These are phyloP conservation scores for Vitis hybrid DNA, from an alignment of 177 flowering plant species.

Conservation along the genomic window DNA sequence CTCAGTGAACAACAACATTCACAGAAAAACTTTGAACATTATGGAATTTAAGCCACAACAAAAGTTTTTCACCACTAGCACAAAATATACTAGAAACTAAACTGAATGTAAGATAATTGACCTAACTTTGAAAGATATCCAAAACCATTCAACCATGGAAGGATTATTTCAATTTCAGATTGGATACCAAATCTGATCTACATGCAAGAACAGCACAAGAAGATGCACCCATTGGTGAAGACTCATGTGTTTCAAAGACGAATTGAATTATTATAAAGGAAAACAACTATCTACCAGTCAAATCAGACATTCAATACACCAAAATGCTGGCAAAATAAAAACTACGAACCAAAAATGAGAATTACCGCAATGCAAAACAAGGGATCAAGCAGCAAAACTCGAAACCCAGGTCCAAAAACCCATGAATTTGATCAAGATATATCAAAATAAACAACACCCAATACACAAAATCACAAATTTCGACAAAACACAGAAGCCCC, in stretches of 20 bases:
- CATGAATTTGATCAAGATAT: constrained; percentile 1
- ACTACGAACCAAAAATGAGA: neutral
- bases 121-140: neutral
- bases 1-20: too few relatives aligned
- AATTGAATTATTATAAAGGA: neutral
- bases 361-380: neutral
- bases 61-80: neutral
- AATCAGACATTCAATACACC: neutral
- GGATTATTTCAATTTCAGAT: neutral
- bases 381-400: constrained; percentile 5
- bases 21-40: neutral
- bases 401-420: constrained; percentile 7
- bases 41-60: neutral
- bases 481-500: neutral
- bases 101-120: neutral
- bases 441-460: constrained; percentile 7
- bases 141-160: neutral
- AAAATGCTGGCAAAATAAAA: neutral
- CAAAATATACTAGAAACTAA: neutral
- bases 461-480: constrained; percentile 6
- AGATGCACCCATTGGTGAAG: neutral
- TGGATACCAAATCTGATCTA: neutral
- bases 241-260: neutral
- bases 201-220: too few relatives aligned
- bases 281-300: neutral